Base-by-base conservation (phyloP, 768 basidiomycete species). In the Pleurotus tuber-regium region DNA sequence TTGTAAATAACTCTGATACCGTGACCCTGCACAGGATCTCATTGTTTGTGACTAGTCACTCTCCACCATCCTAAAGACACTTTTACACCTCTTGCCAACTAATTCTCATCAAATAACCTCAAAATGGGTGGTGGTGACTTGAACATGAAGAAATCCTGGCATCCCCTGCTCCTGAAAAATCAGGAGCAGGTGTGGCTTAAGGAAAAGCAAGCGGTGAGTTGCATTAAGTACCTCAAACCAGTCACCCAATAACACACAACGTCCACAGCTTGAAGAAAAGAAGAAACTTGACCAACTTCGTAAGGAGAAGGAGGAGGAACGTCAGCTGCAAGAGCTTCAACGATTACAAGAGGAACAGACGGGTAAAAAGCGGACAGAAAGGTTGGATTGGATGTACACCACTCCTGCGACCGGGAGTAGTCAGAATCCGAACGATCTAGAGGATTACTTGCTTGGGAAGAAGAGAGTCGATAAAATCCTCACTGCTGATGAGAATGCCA, bases 141-240 rank as follows among this genome's bases (percentile, higher is more conserved):
- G 66, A 98, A 98, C 65, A 98, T 98, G 95, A 97, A 91, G 73
- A 96, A 97, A 81, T 94, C 92, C 57, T 98, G 95, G 95, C 95
- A 98, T 68, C 95, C 95, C 80, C 86, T 94, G 79, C 89, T 96
- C 71, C 70, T 97, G 70, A 93, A 92, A 67, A 96, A 96, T 73
- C 96, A 98, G 86, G 92, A 96, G 84, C 84, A 90, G 82, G 97
- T 98, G 62, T 98, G 97, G 96, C 80, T 98, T 51, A 90, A 96
- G 70, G 97, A 99, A 71, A 94, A 96, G 82, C 88, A 91, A 65
- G 93, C 94, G 49, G 92, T 92, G 65, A 61, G 89, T 78, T n/a
- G n/a, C n/a, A n/a, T n/a, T n/a, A n/a, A n/a, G n/a, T n/a, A n/a
- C n/a, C n/a, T n/a, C n/a, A n/a, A n/a, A n/a, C n/a, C n/a, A n/a